Percentiles rank a stretch among this genome's conserved stretches.
phyloP scores from a whole-genome alignment of 208 protist species.

The Crithidia brevicula region DNA sequence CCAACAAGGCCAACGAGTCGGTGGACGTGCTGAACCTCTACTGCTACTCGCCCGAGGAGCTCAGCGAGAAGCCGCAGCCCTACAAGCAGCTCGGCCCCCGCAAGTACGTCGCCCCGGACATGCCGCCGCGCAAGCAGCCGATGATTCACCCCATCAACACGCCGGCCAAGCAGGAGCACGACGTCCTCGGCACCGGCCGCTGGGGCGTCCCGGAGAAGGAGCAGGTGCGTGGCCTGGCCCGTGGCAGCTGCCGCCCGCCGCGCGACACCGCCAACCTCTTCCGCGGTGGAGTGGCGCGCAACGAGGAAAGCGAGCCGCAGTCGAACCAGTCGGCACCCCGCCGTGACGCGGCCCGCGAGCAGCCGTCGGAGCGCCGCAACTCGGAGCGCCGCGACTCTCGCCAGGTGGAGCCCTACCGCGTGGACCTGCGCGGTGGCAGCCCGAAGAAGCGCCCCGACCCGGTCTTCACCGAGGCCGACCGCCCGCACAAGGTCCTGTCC shows the following conservation, averaged over 20 bases:
- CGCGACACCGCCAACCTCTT: conserved; percentile 53
- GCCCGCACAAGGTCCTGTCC: conserved; percentile 16
- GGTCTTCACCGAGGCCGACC: conserved; percentile 19
- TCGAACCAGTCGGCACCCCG: conserved; percentile 10
- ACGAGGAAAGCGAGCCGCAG: conserved; percentile 1
- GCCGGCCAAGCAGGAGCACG: conserved; percentile 73
- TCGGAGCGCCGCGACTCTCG: conserved; percentile 3
- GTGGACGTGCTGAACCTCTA: conserved; percentile 78
- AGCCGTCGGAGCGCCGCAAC: not conserved
- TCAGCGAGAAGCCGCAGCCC: conserved; percentile 58
- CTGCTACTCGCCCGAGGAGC: conserved; percentile 64
- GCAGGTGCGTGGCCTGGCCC: conserved; percentile 40
- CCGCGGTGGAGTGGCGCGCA: conserved; percentile 15
- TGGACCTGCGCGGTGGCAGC: not conserved
- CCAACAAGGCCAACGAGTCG: conserved; percentile 72
- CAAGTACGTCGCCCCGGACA: conserved; percentile 48
- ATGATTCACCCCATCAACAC: conserved; percentile 63
- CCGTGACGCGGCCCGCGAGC: too few relatives aligned
- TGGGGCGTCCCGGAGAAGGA: conserved; percentile 53
- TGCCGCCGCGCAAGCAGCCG: conserved; percentile 49
- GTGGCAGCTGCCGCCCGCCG: conserved; percentile 49
- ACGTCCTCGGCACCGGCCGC: conserved; percentile 77
- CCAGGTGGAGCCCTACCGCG: conserved; percentile 2
- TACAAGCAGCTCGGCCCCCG: conserved; percentile 56
- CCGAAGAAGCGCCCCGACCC: conserved; percentile 22